These are phyloP conservation scores for Fusarium chuoi DNA, from an alignment of 2,329 filamentous ascomycete genomes.

Conservation along the genomic window DNA sequence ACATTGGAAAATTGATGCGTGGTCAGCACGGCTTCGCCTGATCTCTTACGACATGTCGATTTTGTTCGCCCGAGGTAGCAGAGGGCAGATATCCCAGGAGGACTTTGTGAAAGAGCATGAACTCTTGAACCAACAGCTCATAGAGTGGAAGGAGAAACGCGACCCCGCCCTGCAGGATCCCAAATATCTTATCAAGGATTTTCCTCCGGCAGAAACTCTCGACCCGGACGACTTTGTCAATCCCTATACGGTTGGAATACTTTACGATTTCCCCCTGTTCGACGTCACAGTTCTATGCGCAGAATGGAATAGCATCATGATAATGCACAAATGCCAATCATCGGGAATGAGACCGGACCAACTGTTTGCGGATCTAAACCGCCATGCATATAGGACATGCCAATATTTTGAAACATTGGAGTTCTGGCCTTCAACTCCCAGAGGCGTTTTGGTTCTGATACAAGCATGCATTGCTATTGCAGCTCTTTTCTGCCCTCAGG, in stretches of 20 bases:
- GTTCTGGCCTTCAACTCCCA: slow-evolving; percentile 74
- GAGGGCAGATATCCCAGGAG: slow-evolving; percentile 70
- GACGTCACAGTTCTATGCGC: slow-evolving; percentile 78
- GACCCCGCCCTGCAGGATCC: slow-evolving; percentile 71
- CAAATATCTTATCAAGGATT: slow-evolving; percentile 71
- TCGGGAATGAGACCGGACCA: slow-evolving; percentile 64
- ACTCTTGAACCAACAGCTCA: slow-evolving; percentile 59
- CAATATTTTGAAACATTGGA: slow-evolving; percentile 84
- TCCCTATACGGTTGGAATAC: slow-evolving; percentile 74
- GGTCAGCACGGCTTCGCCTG: slow-evolving; percentile 73
- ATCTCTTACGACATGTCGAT: slow-evolving; percentile 84
- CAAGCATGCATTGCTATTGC: slow-evolving; percentile 83
- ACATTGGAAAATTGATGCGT: slow-evolving; percentile 73
- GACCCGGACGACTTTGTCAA: slow-evolving; percentile 76
- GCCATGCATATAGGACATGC: slow-evolving; percentile 75
- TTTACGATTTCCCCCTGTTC: slow-evolving; percentile 78
- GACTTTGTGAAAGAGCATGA: slow-evolving; percentile 73
- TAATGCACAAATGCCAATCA: slow-evolving; percentile 84
- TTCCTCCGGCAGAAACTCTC: slow-evolving; percentile 61
- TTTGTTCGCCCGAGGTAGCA: slow-evolving; percentile 75
- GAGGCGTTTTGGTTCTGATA: slow-evolving; percentile 75
- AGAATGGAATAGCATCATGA: slow-evolving; percentile 80
- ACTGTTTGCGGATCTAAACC: slow-evolving; percentile 63
- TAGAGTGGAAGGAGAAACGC: slow-evolving; percentile 65
- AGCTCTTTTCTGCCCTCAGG: slow-evolving; percentile 81